These are phyloP conservation scores for Neurospora intermedia DNA, from an alignment of 495 filamentous ascomycete genomes.

Conservation along the genomic window DNA sequence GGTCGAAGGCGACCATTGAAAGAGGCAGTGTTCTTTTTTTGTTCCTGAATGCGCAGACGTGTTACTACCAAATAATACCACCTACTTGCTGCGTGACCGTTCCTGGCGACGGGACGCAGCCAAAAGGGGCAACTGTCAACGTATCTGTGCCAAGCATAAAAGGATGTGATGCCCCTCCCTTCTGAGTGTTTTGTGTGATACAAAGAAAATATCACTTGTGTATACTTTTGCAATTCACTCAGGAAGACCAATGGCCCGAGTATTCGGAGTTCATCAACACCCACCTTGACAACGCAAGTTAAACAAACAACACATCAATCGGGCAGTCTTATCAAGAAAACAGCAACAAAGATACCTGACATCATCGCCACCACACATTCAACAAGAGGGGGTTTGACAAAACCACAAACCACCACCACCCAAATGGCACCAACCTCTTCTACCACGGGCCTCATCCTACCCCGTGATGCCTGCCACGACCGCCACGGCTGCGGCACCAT, in stretches of 20 bases:
- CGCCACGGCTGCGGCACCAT: not conserved
- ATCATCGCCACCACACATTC: not conserved
- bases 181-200: not conserved
- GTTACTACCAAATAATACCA: not conserved
- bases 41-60: not conserved
- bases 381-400: too few relatives aligned
- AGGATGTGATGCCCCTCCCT: not conserved
- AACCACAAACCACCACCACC: not conserved
- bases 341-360: not conserved
- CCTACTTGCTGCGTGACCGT: not conserved
- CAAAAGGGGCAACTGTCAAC: not conserved
- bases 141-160: not conserved
- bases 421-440: not conserved
- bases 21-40: not conserved
- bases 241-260: not conserved
- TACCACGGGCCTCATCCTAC: not conserved
- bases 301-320: not conserved
- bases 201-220: not conserved
- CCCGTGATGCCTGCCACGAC: not conserved
- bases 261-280: not conserved
- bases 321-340: not conserved
- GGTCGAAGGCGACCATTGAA: not conserved
- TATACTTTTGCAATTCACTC: not conserved
- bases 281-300: too few relatives aligned
- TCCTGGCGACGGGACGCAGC: not conserved